Evolutionary conservation across 805 yeast species (phyloP), one percentile per base, ranked within the genome.

Genomic region (Starmera quercuum): DNA sequence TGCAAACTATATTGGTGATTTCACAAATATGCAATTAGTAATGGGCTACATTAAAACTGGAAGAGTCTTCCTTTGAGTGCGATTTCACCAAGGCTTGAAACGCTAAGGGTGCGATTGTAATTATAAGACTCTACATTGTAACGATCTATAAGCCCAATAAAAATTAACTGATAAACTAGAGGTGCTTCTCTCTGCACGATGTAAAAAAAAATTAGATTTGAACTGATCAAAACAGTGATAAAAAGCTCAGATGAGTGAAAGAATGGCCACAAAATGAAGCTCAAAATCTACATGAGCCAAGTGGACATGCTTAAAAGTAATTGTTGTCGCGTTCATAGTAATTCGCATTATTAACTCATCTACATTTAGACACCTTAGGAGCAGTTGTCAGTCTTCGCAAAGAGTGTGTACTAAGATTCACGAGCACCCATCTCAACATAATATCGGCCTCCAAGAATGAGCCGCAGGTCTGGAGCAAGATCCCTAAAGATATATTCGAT

Each of bases 401-500:
- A 47, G 60, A 63, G 37, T 75, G 82, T 29, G 68, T 76, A 2
- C 58, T 81, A 17, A 58, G 75, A 33, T 75, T 81, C 56, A 67
- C 75, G 2, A 72, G 68, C 4, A 51, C 59, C 2, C 63, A 63
- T 36, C 54, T 81, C 27, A 51, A 62, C 25, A 64, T 78, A 11
- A 69, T 78, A 5, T 73, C 78, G 42, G 64, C 70, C 2, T 63
- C 71, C 7, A 43, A 66, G 19, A 61, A 66, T 29, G 81, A 77
- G 37, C 84, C 86, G 3, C 84, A 78, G 40, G 72, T 76, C 3
- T 81, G 86, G 85, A 69, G 81, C 42, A 73, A 71, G 38, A 47
- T 80, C 11, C 60, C 66, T 13, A 63, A 47, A 3, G 56, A 63
- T 11, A 49, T 75, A 25, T 50, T 53, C 32, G 52, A 53, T 18